These are phyloP conservation scores for Straminergon stramineum DNA, from an alignment of 225 moss, liverwort and hornwort genomes.

Conservation along the genomic window DNA sequence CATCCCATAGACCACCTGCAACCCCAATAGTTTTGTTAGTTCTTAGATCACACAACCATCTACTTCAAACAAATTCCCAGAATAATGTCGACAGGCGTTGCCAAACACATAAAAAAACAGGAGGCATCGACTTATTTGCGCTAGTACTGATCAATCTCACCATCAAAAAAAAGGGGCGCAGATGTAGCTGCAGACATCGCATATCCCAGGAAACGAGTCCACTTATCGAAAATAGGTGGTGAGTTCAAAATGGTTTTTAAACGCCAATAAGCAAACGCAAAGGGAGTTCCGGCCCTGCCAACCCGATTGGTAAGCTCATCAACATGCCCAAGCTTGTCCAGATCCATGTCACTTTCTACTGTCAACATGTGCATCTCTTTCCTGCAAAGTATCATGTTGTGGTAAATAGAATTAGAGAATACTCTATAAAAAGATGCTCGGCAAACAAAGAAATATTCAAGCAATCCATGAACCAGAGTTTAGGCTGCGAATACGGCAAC, in stretches of 20 bases:
- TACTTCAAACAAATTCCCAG: background rate
- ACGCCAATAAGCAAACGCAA: constrained; percentile 69
- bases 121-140: background rate
- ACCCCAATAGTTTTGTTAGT: background rate
- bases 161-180: constrained; percentile 68
- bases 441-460: background rate
- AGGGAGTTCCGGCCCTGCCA: constrained; percentile 52
- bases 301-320: constrained; percentile 73
- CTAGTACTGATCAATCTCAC: constrained; percentile 3
- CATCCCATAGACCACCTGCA: constrained; percentile 66
- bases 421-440: background rate
- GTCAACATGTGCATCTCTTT: constrained; percentile 65
- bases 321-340: constrained; percentile 80
- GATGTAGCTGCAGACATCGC: constrained; percentile 58
- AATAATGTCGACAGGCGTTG: background rate
- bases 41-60: background rate
- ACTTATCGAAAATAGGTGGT: constrained; percentile 48
- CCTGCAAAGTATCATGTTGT: background rate
- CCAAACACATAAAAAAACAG: background rate
- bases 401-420: background rate
- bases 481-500: background rate
- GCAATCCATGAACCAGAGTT: background rate
- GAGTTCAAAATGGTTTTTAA: constrained; percentile 68
- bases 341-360: constrained; percentile 66
- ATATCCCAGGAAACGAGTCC: constrained; percentile 63